These are phyloP conservation scores for Colletotrichum sp. DNA, from an alignment of 2,329 filamentous ascomycete species.

Conservation along the genomic window DNA sequence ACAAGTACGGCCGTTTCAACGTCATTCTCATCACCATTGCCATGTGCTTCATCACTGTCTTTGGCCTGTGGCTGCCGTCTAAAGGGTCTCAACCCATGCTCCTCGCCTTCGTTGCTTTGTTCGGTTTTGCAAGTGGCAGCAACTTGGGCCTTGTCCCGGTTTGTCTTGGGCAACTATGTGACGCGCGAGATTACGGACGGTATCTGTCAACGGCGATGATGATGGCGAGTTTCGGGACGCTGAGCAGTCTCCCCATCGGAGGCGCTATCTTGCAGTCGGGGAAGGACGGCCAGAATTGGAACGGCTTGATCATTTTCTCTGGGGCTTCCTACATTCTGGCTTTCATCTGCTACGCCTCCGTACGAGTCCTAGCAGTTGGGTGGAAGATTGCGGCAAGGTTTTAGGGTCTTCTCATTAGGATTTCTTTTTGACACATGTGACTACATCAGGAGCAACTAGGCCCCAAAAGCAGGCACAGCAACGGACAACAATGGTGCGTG, in stretches of 20 bases:
- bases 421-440: not conserved
- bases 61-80: slow-evolving; percentile 75
- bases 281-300: slow-evolving; percentile 9
- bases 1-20: slow-evolving; percentile 82
- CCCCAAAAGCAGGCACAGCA: slow-evolving; percentile 18
- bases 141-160: slow-evolving; percentile 82
- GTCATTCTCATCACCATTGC: slow-evolving; percentile 73
- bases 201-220: slow-evolving; percentile 82
- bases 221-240: slow-evolving; percentile 74
- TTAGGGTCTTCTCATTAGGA: not conserved
- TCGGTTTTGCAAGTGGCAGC: slow-evolving; percentile 81
- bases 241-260: slow-evolving; percentile 51
- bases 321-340: slow-evolving; percentile 17
- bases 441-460: not conserved
- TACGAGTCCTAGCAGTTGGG: slow-evolving; percentile 12
- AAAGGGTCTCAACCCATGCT: slow-evolving; percentile 59
- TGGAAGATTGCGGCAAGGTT: slow-evolving; percentile 11
- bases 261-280: slow-evolving; percentile 33
- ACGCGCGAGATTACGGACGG: slow-evolving; percentile 75
- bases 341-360: slow-evolving; percentile 16
- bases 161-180: slow-evolving; percentile 81
- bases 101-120: slow-evolving; percentile 72
- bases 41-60: slow-evolving; percentile 57
- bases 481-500: slow-evolving; percentile 37
- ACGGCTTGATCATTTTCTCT: slow-evolving; percentile 13